A percentile compares a stretch with the other conserved stretches of the same genome.
These are phyloP conservation scores for Bolboschoenus planiculmis DNA, from an alignment of 176 grass and related monocot species.

Conservation along the genomic window DNA sequence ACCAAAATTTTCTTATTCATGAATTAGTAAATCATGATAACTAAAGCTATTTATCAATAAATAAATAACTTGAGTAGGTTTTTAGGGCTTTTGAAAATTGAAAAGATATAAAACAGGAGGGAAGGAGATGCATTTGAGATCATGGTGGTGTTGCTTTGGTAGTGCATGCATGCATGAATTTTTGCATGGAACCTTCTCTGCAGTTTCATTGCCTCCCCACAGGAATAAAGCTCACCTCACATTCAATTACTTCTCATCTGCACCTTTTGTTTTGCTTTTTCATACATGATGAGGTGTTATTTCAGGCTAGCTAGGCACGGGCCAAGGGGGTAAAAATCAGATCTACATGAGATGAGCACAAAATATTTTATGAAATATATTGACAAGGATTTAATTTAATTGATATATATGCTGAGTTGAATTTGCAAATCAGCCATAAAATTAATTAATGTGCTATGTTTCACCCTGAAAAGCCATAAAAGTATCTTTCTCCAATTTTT, in stretches of 20 bases:
- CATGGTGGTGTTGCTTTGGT: slow-evolving; percentile 29
- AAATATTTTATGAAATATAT: background rate
- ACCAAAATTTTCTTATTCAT: background rate
- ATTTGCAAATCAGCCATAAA: background rate
- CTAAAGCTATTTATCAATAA: background rate
- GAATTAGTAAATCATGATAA: background rate
- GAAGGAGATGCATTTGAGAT: slow-evolving; percentile 12
- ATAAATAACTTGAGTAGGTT: background rate
- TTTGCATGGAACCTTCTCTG: slow-evolving; percentile 40
- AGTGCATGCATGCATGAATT: slow-evolving; percentile 22
- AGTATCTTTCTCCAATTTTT: too few species aligned
- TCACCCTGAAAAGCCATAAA: background rate
- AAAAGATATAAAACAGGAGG: background rate
- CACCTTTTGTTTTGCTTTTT: background rate
- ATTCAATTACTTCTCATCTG: background rate
- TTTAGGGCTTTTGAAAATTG: background rate
- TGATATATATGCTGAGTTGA: background rate
- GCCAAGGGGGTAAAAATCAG: slow-evolving; percentile 1
- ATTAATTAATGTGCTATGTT: background rate
- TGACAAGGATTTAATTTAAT: background rate
- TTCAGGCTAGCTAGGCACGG: background rate
- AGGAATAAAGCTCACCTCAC: slow-evolving; percentile 12
- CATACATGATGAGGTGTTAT: background rate
- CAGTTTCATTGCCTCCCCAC: slow-evolving; percentile 26
- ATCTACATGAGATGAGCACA: background rate